These are phyloP conservation scores for Leccinum boreale DNA, from an alignment of 768 basidiomycete genomes.

Conservation along the genomic window DNA sequence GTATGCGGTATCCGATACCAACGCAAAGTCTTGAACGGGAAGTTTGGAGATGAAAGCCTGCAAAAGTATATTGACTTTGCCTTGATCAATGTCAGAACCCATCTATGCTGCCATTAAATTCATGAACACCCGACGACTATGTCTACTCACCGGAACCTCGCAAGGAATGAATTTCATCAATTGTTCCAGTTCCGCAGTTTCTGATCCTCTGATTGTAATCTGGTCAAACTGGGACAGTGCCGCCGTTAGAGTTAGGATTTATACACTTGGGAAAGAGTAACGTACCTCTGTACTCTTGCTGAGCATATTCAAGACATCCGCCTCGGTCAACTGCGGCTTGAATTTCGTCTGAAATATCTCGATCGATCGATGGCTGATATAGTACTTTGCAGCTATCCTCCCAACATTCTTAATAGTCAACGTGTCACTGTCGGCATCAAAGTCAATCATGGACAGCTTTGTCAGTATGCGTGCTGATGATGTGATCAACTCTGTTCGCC, in stretches of 20 bases:
- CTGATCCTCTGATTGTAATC: conserved; percentile 89
- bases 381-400: conserved; percentile 96
- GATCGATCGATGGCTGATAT: conserved; percentile 81
- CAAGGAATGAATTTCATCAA: conserved; percentile 73
- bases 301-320: conserved; percentile 83
- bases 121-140: neutral
- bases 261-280: neutral
- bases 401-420: conserved; percentile 87
- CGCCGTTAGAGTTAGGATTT: neutral
- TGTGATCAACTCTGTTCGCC: conserved; percentile 64
- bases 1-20: conserved; percentile 93
- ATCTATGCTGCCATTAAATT: conserved; percentile 41
- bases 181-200: conserved; percentile 75
- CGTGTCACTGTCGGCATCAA: conserved; percentile 52
- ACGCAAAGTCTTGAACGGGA: conserved; percentile 88
- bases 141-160: conserved; percentile 61
- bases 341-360: conserved; percentile 83
- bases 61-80: conserved; percentile 93
- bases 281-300: conserved; percentile 87
- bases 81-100: conserved; percentile 59
- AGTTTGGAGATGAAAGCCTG: conserved; percentile 85
- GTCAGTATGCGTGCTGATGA: conserved; percentile 65
- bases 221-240: conserved; percentile 72
- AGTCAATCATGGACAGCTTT: conserved; percentile 77
- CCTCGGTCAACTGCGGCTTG: conserved; percentile 83